Base-by-base conservation (phyloP, 371 early-diverging fungal genomes). In the Haplosporangium sp. region DNA sequence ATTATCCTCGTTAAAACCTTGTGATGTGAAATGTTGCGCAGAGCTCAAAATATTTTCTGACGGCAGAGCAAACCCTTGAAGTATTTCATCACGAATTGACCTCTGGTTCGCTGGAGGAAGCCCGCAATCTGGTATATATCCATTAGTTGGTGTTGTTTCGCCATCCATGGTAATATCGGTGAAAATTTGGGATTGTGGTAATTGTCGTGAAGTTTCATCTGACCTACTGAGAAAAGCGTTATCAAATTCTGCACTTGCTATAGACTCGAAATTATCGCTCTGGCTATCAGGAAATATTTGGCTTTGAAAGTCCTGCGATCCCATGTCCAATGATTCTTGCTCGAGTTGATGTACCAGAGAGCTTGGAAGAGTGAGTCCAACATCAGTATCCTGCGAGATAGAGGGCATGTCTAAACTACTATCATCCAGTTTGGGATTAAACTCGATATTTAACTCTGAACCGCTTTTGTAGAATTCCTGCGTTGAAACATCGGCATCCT, bases 261-360 rank as follows among this genome's bases (percentile, higher is more conserved):
- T 66, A 0, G 37, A 65, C 17, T 61, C 70, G 50, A 73, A 73
- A 8, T 60, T 45, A 40, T 70, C 69, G 20, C 48, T 52, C 53
- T 63, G 74, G 27, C 63, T 74, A 20, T 71, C 74, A 7, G 68
- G 34, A 9, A 67, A 38, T 6, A 64, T 64, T 35, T 48, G 70
- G 11, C 75, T 79, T 1, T 53, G 62, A 27, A 66, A n/a, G 8
- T 53, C 40, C 4, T 66, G 68, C 15, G 55, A 63, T 34, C 44
- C 58, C 4, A 68, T 53, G 6, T 42, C 19, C 0, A 60, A 62
- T 6, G 61, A 62, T 9, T 65, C 70, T 4, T 65, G 61, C 45
- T 65, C 66, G 2, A 62, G 63, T 0, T 65, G 57, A 20, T 62
- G 66, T 34, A 69, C 44, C 27, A 61, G 10, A 3, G 52, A n/a